Evolutionary conservation across 495 filamentous ascomycete genomes (phyloP), one percentile per base, ranked within the genome.

Genomic region (Talaromyces proteolyticus): DNA sequence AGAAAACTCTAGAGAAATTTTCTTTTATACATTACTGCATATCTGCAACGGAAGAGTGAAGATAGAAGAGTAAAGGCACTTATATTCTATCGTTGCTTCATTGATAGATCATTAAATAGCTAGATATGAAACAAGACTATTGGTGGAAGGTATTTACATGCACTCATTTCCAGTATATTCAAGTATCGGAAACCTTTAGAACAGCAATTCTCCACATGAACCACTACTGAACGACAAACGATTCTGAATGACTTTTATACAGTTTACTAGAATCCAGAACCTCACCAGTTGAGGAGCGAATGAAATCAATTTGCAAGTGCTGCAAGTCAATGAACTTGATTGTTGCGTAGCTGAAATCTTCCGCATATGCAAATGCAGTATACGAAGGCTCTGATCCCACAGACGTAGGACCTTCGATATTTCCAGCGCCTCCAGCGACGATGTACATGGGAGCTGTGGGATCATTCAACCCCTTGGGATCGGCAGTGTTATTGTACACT

Each of bases 401-500:
- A 0, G 57, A 39, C 17, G 54, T 64, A 23, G 73, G 19, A 0
- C 72, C 73, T 47, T 74, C 73, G 53, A 76, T 73, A 37, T 76
- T 75, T 10, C 73, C 73, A 2, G 70, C 65, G 0, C 66, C 72
- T 6, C 74, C 74, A 39, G 73, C 66, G 44, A 71, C 59, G 29
- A 81, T 79, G 54, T 81, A 82, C 78, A 81, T 70, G 0, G 79
- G 76, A 1, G 76, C 78, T 24, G 59, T 63, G 14, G 79, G 79
- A 42, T 83, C 65, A 2, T 73, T 49, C 64, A 81, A 59, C 0
- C 74, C 77, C 0, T 71, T 72, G 4, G 70, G 49, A 42, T 75
- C 72, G 0, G 67, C 71, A 0, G 57, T 68, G 22, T 59, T 61
- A 42, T 82, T 68, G 34, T 60, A 53, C 6, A 77, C 63, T 0